Conservation (phyloP, 2,329 filamentous ascomycete species). For the Massarina eburnea region DNA sequence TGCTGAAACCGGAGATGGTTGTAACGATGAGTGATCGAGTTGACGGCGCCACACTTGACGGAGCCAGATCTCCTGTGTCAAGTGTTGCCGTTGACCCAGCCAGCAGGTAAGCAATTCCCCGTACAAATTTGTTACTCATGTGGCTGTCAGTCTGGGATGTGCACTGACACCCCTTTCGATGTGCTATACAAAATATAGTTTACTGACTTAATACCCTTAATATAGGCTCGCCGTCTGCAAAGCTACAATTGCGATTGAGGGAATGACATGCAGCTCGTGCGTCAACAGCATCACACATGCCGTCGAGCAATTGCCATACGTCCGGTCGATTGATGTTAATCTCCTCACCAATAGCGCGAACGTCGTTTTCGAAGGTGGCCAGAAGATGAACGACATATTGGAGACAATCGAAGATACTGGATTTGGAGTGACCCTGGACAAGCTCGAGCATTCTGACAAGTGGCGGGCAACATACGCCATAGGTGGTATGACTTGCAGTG, state of each 20-base stretch:
- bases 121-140: too few relatives aligned
- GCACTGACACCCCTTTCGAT: too few relatives aligned
- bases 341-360: conserved; percentile 54
- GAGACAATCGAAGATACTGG: conserved; percentile 54
- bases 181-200: too few relatives aligned
- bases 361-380: conserved; percentile 51
- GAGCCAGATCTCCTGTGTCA: conserved; percentile 12
- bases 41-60: conserved; percentile 12
- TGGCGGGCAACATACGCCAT: conserved; percentile 53
- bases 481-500: conserved; percentile 60
- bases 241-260: conserved; percentile 54
- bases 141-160: too few relatives aligned
- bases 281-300: conserved; percentile 54
- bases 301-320: conserved; percentile 51
- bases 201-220: too few relatives aligned
- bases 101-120: too few relatives aligned
- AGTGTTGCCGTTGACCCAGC: conserved; percentile 16
- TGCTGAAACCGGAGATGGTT: conserved; percentile 16
- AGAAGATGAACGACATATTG: conserved; percentile 48
- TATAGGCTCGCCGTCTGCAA: conserved; percentile 18
- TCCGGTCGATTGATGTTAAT: conserved; percentile 53
- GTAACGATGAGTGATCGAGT: conserved; percentile 15
- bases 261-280: conserved; percentile 65
- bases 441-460: conserved; percentile 28
- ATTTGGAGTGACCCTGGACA: conserved; percentile 45